Base-by-base conservation (phyloP, 78 protist genomes). In the Cavenderia fasciculata region DNA sequence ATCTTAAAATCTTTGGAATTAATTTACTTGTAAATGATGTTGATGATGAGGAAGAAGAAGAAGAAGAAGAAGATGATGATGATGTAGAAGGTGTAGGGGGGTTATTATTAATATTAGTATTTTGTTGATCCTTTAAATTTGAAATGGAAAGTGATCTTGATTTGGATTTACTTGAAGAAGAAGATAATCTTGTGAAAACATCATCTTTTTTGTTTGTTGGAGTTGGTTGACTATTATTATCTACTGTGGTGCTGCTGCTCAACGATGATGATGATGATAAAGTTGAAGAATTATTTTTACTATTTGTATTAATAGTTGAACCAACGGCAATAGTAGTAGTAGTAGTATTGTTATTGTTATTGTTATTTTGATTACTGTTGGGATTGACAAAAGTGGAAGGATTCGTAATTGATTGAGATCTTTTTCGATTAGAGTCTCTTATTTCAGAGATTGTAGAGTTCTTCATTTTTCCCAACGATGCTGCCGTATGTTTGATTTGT, bases 91-190 rank as follows among this genome's bases (percentile, higher is more conserved):
- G 5, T 4, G 52, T 40, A 2, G 52, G 46, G 6, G 59, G 34
- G 11, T 62, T 25, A 29, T 62, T 44, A 23, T 19, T 31, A 59
- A 31, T 59, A 59, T 40, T 59, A 54, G 8, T 54, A 18, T 12
- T 12, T n/a, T 10, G 8, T 56, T 14, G 62, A 21, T 56, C 8
- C 11, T 5, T 19, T 33, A 27, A 23, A 18, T 59, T 62, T n/a
- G 73, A 59, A 14, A 78, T 75, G 4, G 90, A 82, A 31, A 38
- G 66, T 27, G 90, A 82, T 68, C 90, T 68, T n/a, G 79, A 69
- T 54, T 57, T 82, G 14, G 90, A 66, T 68, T 82, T 82, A 16
- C 79, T 56, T 18, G 68, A n/a, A n/a, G n/a, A 34, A 40, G 74
- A 47, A 0, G 90, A 59, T 8, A 82, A 44, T 68, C 90, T 65